phyloP scores from a whole-genome alignment of 2,329 filamentous ascomycete species.

The Clonostachys rhizophaga region DNA sequence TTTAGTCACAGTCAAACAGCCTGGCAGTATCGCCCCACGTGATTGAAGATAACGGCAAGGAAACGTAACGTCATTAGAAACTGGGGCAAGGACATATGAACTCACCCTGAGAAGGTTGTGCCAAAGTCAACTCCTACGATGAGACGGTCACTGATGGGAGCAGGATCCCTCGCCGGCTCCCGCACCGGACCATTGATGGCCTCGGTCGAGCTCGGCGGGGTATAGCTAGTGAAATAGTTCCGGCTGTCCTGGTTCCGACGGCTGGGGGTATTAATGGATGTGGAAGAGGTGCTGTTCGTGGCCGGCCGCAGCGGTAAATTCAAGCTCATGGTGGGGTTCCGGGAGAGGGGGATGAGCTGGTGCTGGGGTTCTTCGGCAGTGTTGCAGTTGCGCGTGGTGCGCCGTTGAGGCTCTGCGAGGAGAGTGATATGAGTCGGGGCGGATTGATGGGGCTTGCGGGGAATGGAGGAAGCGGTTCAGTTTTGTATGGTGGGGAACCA shows the following conservation, averaged over 20 bases:
- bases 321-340: slow-evolving; percentile 35
- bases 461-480: too few relatives aligned
- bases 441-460: too few relatives aligned
- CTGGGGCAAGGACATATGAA: slow-evolving; percentile 8
- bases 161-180: slow-evolving; percentile 47
- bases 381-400: too few relatives aligned
- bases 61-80: background rate
- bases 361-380: too few relatives aligned
- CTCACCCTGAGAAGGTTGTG: slow-evolving; percentile 76
- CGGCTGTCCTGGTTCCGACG: slow-evolving; percentile 50
- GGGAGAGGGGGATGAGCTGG: too few relatives aligned
- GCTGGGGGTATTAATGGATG: slow-evolving; percentile 18
- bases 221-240: slow-evolving; percentile 51
- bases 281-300: slow-evolving; percentile 12
- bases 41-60: background rate
- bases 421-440: too few relatives aligned
- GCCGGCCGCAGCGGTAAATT: slow-evolving; percentile 43
- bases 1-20: slow-evolving; percentile 1
- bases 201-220: slow-evolving; percentile 52
- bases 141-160: slow-evolving; percentile 54
- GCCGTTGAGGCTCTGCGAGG: too few relatives aligned
- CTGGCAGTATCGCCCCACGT: background rate
- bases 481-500: too few relatives aligned
- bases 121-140: slow-evolving; percentile 81
- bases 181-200: slow-evolving; percentile 58